Conservation (phyloP, 176 grass and related monocot species). For the Rhipidocladum racemiflorum region DNA sequence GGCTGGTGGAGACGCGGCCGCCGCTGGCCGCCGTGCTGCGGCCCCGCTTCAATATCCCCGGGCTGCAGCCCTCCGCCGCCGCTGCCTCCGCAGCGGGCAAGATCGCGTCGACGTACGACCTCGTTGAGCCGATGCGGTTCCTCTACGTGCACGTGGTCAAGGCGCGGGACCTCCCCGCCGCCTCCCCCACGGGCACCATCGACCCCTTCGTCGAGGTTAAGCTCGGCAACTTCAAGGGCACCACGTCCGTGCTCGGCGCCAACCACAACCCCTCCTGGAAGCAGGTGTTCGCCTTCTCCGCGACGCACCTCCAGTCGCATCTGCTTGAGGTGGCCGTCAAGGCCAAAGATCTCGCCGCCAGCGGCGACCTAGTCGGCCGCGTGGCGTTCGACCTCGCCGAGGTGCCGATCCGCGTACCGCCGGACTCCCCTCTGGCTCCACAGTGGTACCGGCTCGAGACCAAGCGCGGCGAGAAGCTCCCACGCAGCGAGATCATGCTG, state of each 20-base stretch:
- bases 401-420: constrained; percentile 76
- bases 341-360: constrained; percentile 71
- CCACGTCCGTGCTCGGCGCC: constrained; percentile 35
- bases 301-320: constrained; percentile 59
- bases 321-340: constrained; percentile 66
- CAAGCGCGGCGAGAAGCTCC: constrained; percentile 62
- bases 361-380: constrained; percentile 71
- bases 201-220: constrained; percentile 91
- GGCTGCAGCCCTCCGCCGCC: constrained; percentile 38
- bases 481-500: constrained; percentile 80
- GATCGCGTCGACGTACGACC: constrained; percentile 90
- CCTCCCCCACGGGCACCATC: constrained; percentile 60
- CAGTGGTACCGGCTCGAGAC: constrained; percentile 86
- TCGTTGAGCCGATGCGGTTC: constrained; percentile 83
- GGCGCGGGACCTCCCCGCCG: constrained; percentile 72
- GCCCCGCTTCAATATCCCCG: constrained; percentile 61
- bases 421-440: constrained; percentile 83
- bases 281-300: constrained; percentile 94
- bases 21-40: constrained; percentile 64
- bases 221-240: constrained; percentile 90
- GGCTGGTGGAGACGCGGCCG: constrained; percentile 77
- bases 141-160: constrained; percentile 93
- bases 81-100: constrained; percentile 43
- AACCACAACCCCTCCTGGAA: constrained; percentile 57
- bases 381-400: constrained; percentile 69